Percentiles rank a stretch among this genome's conserved stretches.
Conservation (phyloP, 2,329 filamentous ascomycete species). For the Penicillium sumatraense region DNA sequence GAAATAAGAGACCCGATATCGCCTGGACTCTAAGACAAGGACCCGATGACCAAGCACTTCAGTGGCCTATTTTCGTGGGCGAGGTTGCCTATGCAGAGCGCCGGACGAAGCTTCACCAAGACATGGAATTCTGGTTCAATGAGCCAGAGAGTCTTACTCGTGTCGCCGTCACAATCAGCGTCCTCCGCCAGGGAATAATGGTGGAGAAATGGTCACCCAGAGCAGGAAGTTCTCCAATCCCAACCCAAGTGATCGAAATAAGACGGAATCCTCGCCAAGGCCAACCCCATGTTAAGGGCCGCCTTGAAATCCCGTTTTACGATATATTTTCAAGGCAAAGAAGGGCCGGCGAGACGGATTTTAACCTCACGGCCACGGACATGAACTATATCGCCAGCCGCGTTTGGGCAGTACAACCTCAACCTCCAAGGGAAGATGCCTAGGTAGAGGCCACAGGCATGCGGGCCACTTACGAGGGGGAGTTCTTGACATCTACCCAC, state of each 20-base stretch:
- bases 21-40: not conserved
- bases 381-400: slow-evolving; percentile 2
- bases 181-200: not conserved
- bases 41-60: not conserved
- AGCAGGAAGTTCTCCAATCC: not conserved
- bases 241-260: slow-evolving; percentile 4
- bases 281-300: not conserved
- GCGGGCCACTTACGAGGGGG: too few relatives aligned
- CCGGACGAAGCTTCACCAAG: not conserved
- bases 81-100: slow-evolving; percentile 7
- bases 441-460: too few relatives aligned
- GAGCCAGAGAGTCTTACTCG: not conserved
- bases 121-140: slow-evolving; percentile 11
- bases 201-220: not conserved
- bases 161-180: slow-evolving; percentile 6
- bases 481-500: too few relatives aligned
- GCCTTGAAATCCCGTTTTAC: slow-evolving; percentile 1
- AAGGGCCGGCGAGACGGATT: not conserved
- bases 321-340: slow-evolving; percentile 3
- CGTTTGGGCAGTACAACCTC: slow-evolving; percentile 1
- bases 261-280: not conserved
- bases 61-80: slow-evolving; percentile 12
- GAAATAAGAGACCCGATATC: not conserved
- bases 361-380: slow-evolving; percentile 1
- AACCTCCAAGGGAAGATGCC: too few relatives aligned